Evolutionary conservation across 2,329 filamentous ascomycete genomes (phyloP).

Genomic region (Nemania diffusa): DNA sequence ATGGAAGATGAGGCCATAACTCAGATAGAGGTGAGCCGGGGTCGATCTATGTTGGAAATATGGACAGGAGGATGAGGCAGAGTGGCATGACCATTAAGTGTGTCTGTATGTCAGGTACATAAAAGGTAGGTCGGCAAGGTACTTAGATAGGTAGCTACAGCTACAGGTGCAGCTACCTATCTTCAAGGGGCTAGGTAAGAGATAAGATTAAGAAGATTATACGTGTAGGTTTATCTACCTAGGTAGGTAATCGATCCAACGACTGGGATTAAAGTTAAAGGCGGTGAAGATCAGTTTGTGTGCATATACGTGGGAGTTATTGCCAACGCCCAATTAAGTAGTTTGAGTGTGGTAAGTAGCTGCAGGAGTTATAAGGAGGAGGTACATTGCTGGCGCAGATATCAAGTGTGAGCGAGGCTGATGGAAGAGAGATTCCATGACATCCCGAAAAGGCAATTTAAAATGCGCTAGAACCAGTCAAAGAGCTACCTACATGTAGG

Average conservation of each 20-base stretch:
- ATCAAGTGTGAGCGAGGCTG: slow-evolving; percentile 11
- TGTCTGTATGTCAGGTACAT: background rate
- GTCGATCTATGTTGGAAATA: background rate
- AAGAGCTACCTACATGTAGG: background rate
- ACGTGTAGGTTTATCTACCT: too few species aligned
- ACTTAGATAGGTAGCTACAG: background rate
- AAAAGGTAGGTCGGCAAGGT: background rate
- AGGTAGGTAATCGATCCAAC: background rate
- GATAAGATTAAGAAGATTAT: too few species aligned
- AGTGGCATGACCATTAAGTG: background rate
- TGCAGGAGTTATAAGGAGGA: too few species aligned
- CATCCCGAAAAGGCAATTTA: slow-evolving; percentile 29
- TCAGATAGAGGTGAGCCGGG: background rate
- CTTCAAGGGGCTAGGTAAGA: background rate
- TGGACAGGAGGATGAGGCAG: background rate
- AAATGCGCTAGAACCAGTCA: slow-evolving; percentile 16
- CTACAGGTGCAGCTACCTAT: too few species aligned
- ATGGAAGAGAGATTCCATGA: slow-evolving; percentile 9
- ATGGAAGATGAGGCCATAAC: background rate
- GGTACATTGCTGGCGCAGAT: background rate
- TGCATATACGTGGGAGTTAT: background rate
- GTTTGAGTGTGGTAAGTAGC: background rate
- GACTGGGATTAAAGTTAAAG: background rate
- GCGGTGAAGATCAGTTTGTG: background rate
- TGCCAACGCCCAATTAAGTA: background rate